A percentile compares a stretch with the other conserved stretches of the same genome.
These are phyloP conservation scores for Lippia alba DNA, from an alignment of 305 asterid species.

Conservation along the genomic window DNA sequence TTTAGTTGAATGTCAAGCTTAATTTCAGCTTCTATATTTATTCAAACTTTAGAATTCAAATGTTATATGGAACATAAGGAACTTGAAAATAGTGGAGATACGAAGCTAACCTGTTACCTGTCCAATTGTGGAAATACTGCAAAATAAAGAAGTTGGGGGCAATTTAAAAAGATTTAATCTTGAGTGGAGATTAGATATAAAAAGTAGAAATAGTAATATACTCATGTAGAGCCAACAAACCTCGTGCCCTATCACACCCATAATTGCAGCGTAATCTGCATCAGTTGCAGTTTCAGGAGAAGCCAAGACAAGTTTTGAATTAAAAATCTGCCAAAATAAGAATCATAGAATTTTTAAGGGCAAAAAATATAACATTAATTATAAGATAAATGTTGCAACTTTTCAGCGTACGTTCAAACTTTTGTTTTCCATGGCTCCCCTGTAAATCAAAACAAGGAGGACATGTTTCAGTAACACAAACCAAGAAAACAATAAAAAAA, in stretches of 20 bases:
- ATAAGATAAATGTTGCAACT: slow-evolving; percentile 7
- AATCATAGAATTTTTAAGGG: slow-evolving; percentile 19
- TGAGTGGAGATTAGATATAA: neutral
- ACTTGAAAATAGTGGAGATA: slow-evolving; percentile 11
- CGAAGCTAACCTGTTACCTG: slow-evolving; percentile 73
- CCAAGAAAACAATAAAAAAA: neutral
- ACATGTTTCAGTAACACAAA: slow-evolving; percentile 10
- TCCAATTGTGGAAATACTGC: slow-evolving; percentile 94
- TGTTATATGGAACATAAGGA: neutral
- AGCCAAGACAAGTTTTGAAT: slow-evolving; percentile 81
- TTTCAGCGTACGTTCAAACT: slow-evolving; percentile 67
- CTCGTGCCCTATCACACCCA: slow-evolving; percentile 89
- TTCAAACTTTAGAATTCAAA: neutral
- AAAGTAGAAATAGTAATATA: neutral
- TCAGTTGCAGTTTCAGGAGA: slow-evolving; percentile 85
- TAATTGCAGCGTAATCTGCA: slow-evolving; percentile 82
- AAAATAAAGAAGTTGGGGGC: slow-evolving; percentile 29
- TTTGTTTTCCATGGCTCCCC: slow-evolving; percentile 97
- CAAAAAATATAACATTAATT: slow-evolving; percentile 2
- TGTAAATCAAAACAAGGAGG: slow-evolving; percentile 33
- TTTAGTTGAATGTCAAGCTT: slow-evolving; percentile 30
- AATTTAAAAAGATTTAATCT: slow-evolving; percentile 3
- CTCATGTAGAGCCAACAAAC: slow-evolving; percentile 33
- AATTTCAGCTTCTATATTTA: neutral
- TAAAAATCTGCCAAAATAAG: slow-evolving; percentile 63